Evolutionary conservation across 2,329 filamentous ascomycete genomes (phyloP).

Genomic region (Xylariaceae sp.): DNA sequence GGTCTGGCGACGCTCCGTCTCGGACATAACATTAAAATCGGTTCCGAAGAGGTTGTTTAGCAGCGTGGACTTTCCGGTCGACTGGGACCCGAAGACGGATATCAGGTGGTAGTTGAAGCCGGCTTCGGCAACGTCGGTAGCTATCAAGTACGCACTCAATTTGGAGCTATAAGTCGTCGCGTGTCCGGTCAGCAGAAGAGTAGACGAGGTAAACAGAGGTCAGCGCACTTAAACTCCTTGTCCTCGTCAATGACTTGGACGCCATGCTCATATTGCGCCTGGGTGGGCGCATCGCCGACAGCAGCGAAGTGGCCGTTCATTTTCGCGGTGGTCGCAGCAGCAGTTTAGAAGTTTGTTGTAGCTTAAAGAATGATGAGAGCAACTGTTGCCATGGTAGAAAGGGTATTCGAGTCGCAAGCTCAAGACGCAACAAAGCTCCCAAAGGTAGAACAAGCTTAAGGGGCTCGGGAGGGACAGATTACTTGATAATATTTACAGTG

Average conservation of each 20-base stretch:
- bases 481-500: slow-evolving; percentile 3
- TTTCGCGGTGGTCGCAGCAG: slow-evolving; percentile 21
- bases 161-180: slow-evolving; percentile 62
- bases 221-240: slow-evolving; percentile 90
- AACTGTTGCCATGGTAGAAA: slow-evolving; percentile 29
- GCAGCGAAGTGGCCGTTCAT: slow-evolving; percentile 86
- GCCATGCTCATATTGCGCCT: slow-evolving; percentile 83
- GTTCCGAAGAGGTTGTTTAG: slow-evolving; percentile 96
- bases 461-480: slow-evolving; percentile 13
- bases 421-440: slow-evolving; percentile 11
- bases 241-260: slow-evolving; percentile 97
- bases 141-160: slow-evolving; percentile 80
- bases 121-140: slow-evolving; percentile 80
- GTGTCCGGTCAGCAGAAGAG: slow-evolving; percentile 25
- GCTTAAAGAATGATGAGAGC: slow-evolving; percentile 10
- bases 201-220: slow-evolving; percentile 16
- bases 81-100: slow-evolving; percentile 98
- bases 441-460: background rate
- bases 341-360: slow-evolving; percentile 1
- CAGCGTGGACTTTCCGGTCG: slow-evolving; percentile 96
- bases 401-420: slow-evolving; percentile 14
- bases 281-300: slow-evolving; percentile 69
- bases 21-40: slow-evolving; percentile 96
- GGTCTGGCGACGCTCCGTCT: slow-evolving; percentile 91
- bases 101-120: slow-evolving; percentile 99